Evolutionary conservation across 1,284 basidiomycete species (phyloP).

Genomic region (Pyrrhoderma noxium): DNA sequence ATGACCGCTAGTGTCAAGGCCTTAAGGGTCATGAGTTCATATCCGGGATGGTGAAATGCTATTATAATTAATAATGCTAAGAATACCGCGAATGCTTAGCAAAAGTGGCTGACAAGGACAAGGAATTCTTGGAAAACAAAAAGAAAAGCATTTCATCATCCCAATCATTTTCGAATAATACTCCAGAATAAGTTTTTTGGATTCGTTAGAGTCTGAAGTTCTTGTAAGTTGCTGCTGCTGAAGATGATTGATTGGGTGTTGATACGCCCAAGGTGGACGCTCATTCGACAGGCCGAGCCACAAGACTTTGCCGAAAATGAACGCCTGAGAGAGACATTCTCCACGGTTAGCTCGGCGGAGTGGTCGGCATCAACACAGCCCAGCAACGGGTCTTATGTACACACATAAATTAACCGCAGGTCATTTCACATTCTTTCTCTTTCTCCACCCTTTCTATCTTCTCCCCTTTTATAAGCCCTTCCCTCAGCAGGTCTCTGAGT

Average conservation of each 20-base stretch:
- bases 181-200: too few relatives aligned
- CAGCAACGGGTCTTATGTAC: not conserved
- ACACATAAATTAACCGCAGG: not conserved
- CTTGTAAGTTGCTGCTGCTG: too few relatives aligned
- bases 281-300: too few relatives aligned
- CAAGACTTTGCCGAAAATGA: too few relatives aligned
- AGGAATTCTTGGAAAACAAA: not conserved
- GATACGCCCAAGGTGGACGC: too few relatives aligned
- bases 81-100: not conserved
- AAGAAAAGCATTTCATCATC: not conserved
- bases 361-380: not conserved
- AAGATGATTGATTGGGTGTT: too few relatives aligned
- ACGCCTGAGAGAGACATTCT: not conserved
- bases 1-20: not conserved
- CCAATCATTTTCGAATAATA: too few relatives aligned
- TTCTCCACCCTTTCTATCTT: not conserved
- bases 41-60: not conserved
- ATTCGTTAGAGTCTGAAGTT: too few relatives aligned
- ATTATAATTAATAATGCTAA: not conserved
- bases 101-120: not conserved
- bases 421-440: not conserved
- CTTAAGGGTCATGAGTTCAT: not conserved
- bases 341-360: not conserved
- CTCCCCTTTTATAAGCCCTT: not conserved
- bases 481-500: conserved; percentile 14